Percentiles rank a stretch among this genome's conserved stretches.
Evolutionary conservation across 129 eudicot species (phyloP).

Genomic region (Helianthus tuberosus): DNA sequence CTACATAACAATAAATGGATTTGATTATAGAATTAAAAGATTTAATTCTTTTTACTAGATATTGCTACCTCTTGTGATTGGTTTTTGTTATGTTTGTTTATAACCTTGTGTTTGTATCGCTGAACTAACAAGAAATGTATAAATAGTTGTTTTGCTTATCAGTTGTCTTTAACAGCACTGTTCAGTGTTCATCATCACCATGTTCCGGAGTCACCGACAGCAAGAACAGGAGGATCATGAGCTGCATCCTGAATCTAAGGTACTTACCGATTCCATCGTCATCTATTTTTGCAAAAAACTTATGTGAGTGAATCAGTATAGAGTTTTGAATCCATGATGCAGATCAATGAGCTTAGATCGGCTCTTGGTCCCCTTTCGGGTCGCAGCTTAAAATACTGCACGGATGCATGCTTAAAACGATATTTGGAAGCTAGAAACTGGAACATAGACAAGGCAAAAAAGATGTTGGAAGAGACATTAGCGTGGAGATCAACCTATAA

Average conservation of each 20-base stretch:
- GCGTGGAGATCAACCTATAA: constrained; percentile 72
- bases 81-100: constrained; percentile 19
- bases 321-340: constrained; percentile 14
- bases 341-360: constrained; percentile 62
- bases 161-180: not conserved
- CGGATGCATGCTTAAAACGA: constrained; percentile 79
- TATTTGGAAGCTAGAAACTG: constrained; percentile 80
- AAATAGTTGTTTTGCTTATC: not conserved
- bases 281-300: not conserved
- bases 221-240: constrained; percentile 51
- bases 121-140: not conserved
- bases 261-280: constrained; percentile 11
- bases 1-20: constrained; percentile 9
- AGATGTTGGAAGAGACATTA: constrained; percentile 81
- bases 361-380: constrained; percentile 65
- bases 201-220: constrained; percentile 57
- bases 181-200: constrained; percentile 17
- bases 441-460: constrained; percentile 77
- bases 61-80: not conserved
- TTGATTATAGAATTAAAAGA: not conserved
- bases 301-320: not conserved
- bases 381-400: constrained; percentile 45
- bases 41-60: not conserved
- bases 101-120: constrained; percentile 5
- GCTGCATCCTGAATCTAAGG: constrained; percentile 52